These are phyloP conservation scores for Hemileccinum rubropunctum DNA, from an alignment of 768 basidiomycete species.

Conservation along the genomic window DNA sequence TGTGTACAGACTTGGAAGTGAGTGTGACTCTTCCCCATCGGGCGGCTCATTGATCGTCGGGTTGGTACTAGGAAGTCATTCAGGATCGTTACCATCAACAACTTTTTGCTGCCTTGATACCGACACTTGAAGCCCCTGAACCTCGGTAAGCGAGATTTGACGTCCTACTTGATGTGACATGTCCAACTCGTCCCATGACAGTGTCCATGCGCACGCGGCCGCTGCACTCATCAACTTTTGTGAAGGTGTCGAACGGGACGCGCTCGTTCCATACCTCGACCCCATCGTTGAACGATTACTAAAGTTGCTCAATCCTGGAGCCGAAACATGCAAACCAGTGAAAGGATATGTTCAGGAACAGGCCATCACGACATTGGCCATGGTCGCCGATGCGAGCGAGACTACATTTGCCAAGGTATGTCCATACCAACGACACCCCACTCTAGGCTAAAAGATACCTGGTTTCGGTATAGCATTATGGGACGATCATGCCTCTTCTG, in stretches of 20 bases:
- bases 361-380: constrained; percentile 82
- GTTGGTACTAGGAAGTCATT: constrained; percentile 59
- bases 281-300: constrained; percentile 64
- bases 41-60: background rate
- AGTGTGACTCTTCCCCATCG: constrained; percentile 7
- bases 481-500: constrained; percentile 77
- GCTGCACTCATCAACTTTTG: constrained; percentile 91
- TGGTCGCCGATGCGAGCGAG: constrained; percentile 87
- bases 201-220: constrained; percentile 84
- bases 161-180: background rate
- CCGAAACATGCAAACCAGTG: constrained; percentile 39
- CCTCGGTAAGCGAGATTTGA: constrained; percentile 45
- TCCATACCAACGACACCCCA: background rate
- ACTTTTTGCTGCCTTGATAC: constrained; percentile 68
- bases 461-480: constrained; percentile 53
- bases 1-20: constrained; percentile 88
- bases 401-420: constrained; percentile 68
- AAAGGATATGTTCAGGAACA: constrained; percentile 81
- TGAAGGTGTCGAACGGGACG: constrained; percentile 75
- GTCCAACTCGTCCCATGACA: constrained; percentile 26
- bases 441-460: background rate
- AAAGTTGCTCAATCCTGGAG: constrained; percentile 56
- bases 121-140: constrained; percentile 72
- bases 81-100: constrained; percentile 67
- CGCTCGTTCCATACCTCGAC: constrained; percentile 74